These are phyloP conservation scores for Saxophila tyrrhenica DNA, from an alignment of 495 filamentous ascomycete species.

Conservation along the genomic window DNA sequence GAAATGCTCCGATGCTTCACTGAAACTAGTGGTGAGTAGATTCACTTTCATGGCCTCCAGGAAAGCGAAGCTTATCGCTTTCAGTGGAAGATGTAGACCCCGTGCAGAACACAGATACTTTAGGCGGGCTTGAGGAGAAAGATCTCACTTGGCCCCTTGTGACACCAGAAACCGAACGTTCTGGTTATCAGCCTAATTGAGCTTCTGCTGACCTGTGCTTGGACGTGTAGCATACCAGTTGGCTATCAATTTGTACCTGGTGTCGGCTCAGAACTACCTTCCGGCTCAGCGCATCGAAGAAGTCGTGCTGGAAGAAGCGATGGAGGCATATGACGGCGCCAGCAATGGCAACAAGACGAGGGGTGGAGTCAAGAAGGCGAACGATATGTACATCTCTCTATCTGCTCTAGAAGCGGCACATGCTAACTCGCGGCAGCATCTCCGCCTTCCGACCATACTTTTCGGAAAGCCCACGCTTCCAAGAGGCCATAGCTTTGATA, in stretches of 20 bases:
- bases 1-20: constrained; percentile 67
- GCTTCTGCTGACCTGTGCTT: constrained; percentile 1
- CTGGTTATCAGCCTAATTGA: neutral
- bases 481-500: constrained; percentile 57
- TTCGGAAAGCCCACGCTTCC: constrained; percentile 41
- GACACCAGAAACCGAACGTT: neutral
- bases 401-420: neutral
- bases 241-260: constrained; percentile 57
- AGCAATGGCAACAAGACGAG: constrained; percentile 77
- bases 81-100: constrained; percentile 13
- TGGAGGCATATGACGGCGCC: constrained; percentile 75
- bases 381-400: constrained; percentile 55
- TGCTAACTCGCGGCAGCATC: constrained; percentile 38
- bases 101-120: constrained; percentile 4
- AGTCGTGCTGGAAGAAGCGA: constrained; percentile 54
- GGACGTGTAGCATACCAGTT: constrained; percentile 25
- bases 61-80: neutral
- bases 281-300: constrained; percentile 44
- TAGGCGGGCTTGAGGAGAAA: constrained; percentile 2
- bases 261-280: constrained; percentile 38
- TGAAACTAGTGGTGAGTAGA: constrained; percentile 49
- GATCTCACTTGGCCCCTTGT: constrained; percentile 4
- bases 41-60: neutral
- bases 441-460: constrained; percentile 59
- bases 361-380: constrained; percentile 72